Evolutionary conservation across 805 yeast genomes (phyloP).

Genomic region (Yamadazyma akitaensis): DNA sequence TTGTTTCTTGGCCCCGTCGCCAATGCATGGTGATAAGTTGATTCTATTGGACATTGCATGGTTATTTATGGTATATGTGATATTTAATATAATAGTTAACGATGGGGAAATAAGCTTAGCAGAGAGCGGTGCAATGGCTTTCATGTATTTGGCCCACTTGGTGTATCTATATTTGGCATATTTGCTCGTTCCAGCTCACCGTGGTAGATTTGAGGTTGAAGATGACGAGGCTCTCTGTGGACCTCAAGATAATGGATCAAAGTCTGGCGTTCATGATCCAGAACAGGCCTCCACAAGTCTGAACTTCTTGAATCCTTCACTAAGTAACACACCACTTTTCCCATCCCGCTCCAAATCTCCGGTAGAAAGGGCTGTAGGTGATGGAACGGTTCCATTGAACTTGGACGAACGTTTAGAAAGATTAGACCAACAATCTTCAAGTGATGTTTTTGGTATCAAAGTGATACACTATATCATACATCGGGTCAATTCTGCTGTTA

Average conservation of each 20-base stretch:
- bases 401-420: constrained; percentile 13
- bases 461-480: constrained; percentile 2
- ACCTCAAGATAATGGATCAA: background rate
- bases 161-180: constrained; percentile 20
- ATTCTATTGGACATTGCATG: constrained; percentile 27
- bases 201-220: background rate
- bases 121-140: constrained; percentile 28
- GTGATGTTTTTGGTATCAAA: background rate
- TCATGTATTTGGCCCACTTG: constrained; percentile 23
- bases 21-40: constrained; percentile 17
- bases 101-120: constrained; percentile 32
- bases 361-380: background rate
- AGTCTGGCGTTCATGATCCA: background rate
- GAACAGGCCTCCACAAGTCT: background rate
- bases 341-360: background rate
- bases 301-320: background rate
- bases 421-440: background rate
- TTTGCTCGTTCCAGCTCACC: constrained; percentile 17
- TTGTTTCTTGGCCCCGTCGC: constrained; percentile 21
- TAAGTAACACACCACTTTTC: background rate
- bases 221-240: background rate
- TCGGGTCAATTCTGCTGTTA: background rate
- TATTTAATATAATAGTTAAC: constrained; percentile 26
- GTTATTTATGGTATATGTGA: constrained; percentile 23
- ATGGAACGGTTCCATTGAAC: constrained; percentile 9